Conservation (phyloP, 768 basidiomycete genomes). For the Phlegmacium glaucopus region DNA sequence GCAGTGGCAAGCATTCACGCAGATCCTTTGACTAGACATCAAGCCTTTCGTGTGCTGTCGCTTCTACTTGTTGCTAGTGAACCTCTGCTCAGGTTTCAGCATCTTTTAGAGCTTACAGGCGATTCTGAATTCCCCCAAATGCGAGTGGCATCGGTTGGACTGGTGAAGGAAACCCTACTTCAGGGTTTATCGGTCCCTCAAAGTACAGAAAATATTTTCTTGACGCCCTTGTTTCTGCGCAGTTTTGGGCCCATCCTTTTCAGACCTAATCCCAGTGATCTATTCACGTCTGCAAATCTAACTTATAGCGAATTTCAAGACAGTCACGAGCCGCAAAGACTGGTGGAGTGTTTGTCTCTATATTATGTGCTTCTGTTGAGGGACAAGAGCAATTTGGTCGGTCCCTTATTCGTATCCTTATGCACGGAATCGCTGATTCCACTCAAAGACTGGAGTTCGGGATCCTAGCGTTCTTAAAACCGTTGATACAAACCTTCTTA, state of each 20-base stretch:
- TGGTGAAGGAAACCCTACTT: conserved; percentile 65
- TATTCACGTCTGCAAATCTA: conserved; percentile 33
- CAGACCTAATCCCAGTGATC: conserved; percentile 49
- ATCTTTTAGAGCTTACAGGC: conserved; percentile 50
- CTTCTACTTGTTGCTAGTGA: conserved; percentile 47
- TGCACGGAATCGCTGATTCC: background rate
- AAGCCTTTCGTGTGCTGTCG: conserved; percentile 58
- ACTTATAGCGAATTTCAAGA: conserved; percentile 46
- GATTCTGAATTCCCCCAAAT: conserved; percentile 59
- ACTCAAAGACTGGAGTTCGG: conserved; percentile 48
- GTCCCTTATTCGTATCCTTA: conserved; percentile 4
- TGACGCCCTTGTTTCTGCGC: conserved; percentile 51
- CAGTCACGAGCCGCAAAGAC: conserved; percentile 54
- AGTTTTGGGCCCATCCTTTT: conserved; percentile 61
- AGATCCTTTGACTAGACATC: conserved; percentile 53
- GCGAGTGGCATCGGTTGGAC: conserved; percentile 62
- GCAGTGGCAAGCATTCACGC: conserved; percentile 60
- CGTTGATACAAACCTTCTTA: conserved; percentile 42
- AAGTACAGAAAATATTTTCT: conserved; percentile 39
- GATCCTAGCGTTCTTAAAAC: conserved; percentile 39
- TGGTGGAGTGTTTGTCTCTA: conserved; percentile 64
- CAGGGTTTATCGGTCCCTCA: conserved; percentile 34
- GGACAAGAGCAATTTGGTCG: conserved; percentile 56
- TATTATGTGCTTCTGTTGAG: conserved; percentile 63
- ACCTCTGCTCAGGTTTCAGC: conserved; percentile 45